Percentiles rank a stretch among this genome's conserved stretches.
Evolutionary conservation across 192 early-diverging fungal species (phyloP).

Genomic region (Blastocladiella britannica): DNA sequence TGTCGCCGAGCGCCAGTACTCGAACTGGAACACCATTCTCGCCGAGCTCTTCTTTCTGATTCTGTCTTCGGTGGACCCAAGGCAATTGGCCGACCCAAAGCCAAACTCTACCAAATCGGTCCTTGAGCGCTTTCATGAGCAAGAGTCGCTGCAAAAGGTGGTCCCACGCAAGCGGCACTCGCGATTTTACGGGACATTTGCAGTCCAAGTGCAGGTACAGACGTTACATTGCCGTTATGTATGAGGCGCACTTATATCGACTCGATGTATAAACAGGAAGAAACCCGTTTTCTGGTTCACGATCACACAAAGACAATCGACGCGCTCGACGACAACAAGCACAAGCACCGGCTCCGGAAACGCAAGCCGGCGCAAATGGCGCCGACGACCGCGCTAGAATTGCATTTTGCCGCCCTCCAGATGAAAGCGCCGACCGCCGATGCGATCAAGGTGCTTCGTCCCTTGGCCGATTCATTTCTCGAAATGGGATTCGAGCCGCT

Average conservation of each 20-base stretch:
- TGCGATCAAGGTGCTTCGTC: background rate
- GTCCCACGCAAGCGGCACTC: background rate
- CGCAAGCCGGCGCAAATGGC: background rate
- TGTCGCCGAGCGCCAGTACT: constrained; percentile 2
- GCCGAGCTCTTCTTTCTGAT: constrained; percentile 4
- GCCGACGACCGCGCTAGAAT: background rate
- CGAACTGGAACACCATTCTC: constrained; percentile 4
- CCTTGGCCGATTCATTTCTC: constrained; percentile 3
- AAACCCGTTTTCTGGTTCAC: too few species aligned
- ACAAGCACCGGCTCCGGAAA: background rate
- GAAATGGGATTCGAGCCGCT: constrained; percentile 5
- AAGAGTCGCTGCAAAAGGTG: background rate
- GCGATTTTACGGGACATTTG: background rate
- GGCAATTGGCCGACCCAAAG: background rate
- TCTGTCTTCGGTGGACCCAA: background rate
- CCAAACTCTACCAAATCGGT: background rate
- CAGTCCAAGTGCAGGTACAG: background rate
- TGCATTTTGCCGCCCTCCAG: background rate
- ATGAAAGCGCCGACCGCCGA: background rate
- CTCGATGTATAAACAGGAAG: too few species aligned
- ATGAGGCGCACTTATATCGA: too few species aligned
- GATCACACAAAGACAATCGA: background rate
- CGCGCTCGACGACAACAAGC: background rate
- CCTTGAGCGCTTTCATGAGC: background rate
- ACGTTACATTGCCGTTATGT: too few species aligned